Base-by-base conservation (phyloP, 2,329 filamentous ascomycete species). In the Neopestalotiopsis rosae region DNA sequence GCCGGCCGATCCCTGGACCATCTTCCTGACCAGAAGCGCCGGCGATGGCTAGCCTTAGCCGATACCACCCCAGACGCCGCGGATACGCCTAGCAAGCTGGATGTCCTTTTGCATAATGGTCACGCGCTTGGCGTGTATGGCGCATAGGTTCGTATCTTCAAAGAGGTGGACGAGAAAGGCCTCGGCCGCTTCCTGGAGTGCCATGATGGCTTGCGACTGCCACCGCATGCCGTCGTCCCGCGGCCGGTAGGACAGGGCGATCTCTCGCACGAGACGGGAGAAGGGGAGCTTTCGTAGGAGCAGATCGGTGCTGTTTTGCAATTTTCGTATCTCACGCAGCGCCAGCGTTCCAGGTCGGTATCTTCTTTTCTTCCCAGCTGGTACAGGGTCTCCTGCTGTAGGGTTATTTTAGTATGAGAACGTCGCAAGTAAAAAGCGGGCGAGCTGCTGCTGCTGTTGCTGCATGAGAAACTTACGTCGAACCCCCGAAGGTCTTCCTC, bases 41-140 rank as follows among this genome's bases (percentile, higher is more conserved):
- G 17, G 9, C 10, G 9, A 59, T 28, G 57, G 61, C 20, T 17
- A 65, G 58, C 76, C 81, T 82, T 88, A 82, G 81, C 91, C 82
- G 83, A 86, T 74, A 5, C 92, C 92, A 61, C 90, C 92, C 92
- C 92, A 95, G 61, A 91, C 88, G 13, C 93, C 93, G 65, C 93
- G 86, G 82, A 95, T 94, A 73, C 93, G 85, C 76, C 93, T 86
- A 24, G 95, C 95, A 70, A 98, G 88, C 83, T 98, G 95, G 76
- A 99, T 97, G 81, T 98, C 96, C 84, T 97, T 97, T 82, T 96
- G 94, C 93, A 97, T 95, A 76, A 98, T 97, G 52, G 95, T 98
- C 66, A 98, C 94, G 79, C 95, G 88, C 85, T 97, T 98, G 71
- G 95, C 96, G 82, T 98, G 95, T 75, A 98, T 95, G 71, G 95